Base-by-base conservation (phyloP, 805 yeast species). In the Soucietia sequanensis region DNA sequence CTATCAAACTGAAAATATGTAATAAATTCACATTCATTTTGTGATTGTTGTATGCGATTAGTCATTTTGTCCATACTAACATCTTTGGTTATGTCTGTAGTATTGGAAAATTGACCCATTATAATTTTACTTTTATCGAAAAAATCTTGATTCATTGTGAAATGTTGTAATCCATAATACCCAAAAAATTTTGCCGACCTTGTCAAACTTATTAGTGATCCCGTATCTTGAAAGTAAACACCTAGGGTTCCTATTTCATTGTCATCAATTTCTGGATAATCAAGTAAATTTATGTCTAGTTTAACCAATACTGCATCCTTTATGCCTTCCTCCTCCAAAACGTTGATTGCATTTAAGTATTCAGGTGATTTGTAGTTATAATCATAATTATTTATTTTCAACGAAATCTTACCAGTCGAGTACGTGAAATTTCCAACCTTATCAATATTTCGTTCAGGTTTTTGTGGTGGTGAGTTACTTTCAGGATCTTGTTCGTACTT, bases 111-210 rank as follows among this genome's bases (percentile, higher is more conserved):
- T 20, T 70, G 72, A 4, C 65, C 42, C 29, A 77, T 48, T 14
- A 79, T 48, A 14, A 54, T 57, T 43, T 72, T 72, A 0, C 83
- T 56, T 27, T 59, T 61, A 20, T 75, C 60, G 45, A 65, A 82
- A 15, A 60, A 55, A 2, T 50, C 44, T 12, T 67, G 69, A 28
- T 61, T 59, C 40, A 74, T 55, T 3, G 71, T 56, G 9, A 80
- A 63, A 48, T 80, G 81, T 8, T 87, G 79, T 22, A 84, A 62
- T 1, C 80, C 82, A 48, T 73, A 72, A n/a, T 68, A 35, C 6
- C 88, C 81, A 34, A 69, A 64, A 53, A 80, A 80, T 52, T 81
- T 83, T 5, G 84, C 85, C 19, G 88, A 73, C 23, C 70, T 64
- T 1, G 88, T 72, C 13, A 75, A 50, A 0, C 80, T 69, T 11